Evolutionary conservation across 2,329 filamentous ascomycete species (phyloP).

Genomic region (Fusarium floridanum): DNA sequence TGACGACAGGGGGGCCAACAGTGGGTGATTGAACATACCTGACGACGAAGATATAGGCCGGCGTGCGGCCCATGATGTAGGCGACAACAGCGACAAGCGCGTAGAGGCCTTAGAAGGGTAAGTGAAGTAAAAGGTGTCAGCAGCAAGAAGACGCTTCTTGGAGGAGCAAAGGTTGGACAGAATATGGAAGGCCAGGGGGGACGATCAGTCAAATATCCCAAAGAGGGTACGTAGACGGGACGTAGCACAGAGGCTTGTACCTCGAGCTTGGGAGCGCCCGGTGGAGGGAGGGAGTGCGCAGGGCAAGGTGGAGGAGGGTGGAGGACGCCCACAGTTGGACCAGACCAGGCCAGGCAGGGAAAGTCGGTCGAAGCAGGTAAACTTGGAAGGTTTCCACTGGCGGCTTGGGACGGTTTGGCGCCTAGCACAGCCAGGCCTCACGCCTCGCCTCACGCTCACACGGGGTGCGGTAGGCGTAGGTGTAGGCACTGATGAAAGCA

Average conservation of each 20-base stretch:
- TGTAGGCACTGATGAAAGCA: neutral
- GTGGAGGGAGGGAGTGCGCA: neutral
- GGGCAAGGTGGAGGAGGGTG: neutral
- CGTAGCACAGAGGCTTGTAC: constrained; percentile 28
- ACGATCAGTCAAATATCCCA: constrained; percentile 37
- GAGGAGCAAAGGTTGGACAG: constrained; percentile 33
- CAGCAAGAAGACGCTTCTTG: constrained; percentile 17
- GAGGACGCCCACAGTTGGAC: constrained; percentile 35
- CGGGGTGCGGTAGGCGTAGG: neutral
- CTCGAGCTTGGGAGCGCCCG: constrained; percentile 26
- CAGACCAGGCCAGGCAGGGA: constrained; percentile 9
- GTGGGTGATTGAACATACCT: constrained; percentile 50
- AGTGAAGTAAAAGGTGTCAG: constrained; percentile 9
- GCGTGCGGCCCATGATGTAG: constrained; percentile 56
- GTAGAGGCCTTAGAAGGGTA: constrained; percentile 1
- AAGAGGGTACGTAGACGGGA: constrained; percentile 9
- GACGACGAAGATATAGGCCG: constrained; percentile 60
- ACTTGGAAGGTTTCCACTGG: constrained; percentile 27
- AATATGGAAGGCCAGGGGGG: constrained; percentile 36
- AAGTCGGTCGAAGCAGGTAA: constrained; percentile 3
- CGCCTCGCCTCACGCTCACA: constrained; percentile 1
- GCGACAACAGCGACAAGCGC: constrained; percentile 13
- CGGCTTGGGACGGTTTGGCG: constrained; percentile 20
- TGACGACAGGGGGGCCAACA: constrained; percentile 38
- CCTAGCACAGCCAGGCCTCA: constrained; percentile 6